Evolutionary conservation across 305 asterid species (phyloP), one percentile per base, ranked within the genome.

Genomic region (Stenogyne calaminthoides): DNA sequence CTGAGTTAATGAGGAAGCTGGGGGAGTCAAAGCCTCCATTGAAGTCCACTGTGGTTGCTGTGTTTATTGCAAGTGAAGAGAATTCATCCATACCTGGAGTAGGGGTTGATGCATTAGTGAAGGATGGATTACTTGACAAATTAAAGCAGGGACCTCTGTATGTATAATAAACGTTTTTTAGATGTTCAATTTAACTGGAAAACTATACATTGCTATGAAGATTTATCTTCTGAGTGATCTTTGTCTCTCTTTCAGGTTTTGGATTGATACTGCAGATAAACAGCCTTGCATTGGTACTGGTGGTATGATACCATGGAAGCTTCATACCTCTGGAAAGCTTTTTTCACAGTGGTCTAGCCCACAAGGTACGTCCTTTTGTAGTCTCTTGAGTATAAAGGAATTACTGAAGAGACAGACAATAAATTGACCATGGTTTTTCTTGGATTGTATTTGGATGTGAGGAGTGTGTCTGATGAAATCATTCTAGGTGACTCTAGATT

Each of bases 281-380:
- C 99, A 94, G 74, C 99, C 99, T 67, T 94, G 99, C 86, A 88
- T 94, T 78, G 99, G 99, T 72, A 94, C 99, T 14, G 98, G 99
- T 70, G 99, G 99, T 70, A 83, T 86, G 93, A 90, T 94, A 76
- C 98, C 98, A 14, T 94, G 99, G 98, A 88, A 88, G 80, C 91
- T 94, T 76, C 88, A 85, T 76, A 87, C 88, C 59, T 72, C 86
- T 7, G 99, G 99, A 67, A 94, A 92, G 82, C 98, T 94, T 85
- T 94, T n/a, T 91, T 70, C 99, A 91, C 83, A 94, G 99, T 81
- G 99, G 99, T 83, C 90, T 94, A 1, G 76, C 93, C 75, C 97
- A 94, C 82, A 91, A 90, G 97, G 99, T 91, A 65, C 65, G 72
- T 71, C 56, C n/a, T 76, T 44, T 25, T 52, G 14, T 20, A 19